Percentiles rank a stretch among this genome's conserved stretches.
Conservation (phyloP, 371 early-diverging fungal species). For the Mortierella sp. region DNA sequence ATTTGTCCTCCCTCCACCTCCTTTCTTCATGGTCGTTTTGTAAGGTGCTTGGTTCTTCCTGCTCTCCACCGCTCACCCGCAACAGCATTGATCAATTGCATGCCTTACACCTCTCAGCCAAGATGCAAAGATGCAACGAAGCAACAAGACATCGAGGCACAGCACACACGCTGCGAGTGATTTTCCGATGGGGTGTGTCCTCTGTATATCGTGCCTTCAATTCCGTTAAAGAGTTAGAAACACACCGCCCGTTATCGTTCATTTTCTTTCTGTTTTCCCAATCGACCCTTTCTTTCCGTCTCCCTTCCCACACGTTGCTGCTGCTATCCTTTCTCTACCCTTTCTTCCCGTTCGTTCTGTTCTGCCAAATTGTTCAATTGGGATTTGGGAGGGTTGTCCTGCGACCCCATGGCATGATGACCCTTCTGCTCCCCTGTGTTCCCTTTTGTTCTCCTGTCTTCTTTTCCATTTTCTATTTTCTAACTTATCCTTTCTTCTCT, state of each 20-base stretch:
- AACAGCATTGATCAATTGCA: no score
- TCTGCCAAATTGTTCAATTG: no score
- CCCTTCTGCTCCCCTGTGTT: not conserved
- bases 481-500: not conserved
- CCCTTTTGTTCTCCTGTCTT: not conserved
- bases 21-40: no score
- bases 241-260: not conserved
- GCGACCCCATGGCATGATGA: not conserved
- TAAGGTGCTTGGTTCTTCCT: not conserved
- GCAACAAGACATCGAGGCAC: conserved; percentile 5
- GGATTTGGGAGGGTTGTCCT: not conserved
- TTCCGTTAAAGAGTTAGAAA: no score
- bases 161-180: not conserved
- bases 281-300: not conserved
- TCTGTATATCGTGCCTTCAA: no score
- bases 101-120: no score
- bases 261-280: not conserved
- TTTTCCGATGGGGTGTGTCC: no score
- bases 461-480: not conserved
- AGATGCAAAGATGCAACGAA: no score
- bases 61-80: not conserved
- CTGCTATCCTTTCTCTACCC: not conserved
- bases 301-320: not conserved
- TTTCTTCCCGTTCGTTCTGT: not conserved
- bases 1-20: no score